Percentiles rank a stretch among this genome's conserved stretches.
Evolutionary conservation across 176 grass and related monocot species (phyloP).

Genomic region (Hordeum marinum): DNA sequence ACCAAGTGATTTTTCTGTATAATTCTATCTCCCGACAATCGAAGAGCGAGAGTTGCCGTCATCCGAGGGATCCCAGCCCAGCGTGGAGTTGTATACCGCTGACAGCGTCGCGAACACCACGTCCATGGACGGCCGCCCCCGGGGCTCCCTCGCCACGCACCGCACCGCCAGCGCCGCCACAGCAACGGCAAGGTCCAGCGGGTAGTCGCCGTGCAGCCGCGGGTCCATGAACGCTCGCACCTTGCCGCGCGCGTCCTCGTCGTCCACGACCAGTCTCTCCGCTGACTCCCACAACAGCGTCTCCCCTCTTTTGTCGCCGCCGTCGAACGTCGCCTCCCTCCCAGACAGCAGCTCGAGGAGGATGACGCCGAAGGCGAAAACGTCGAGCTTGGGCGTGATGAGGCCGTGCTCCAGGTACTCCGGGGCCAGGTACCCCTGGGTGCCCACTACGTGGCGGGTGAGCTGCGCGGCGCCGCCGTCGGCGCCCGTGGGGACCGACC

Average conservation of each 20-base stretch:
- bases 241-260: conserved; percentile 47
- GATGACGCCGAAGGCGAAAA: conserved; percentile 9
- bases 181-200: conserved; percentile 63
- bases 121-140: conserved; percentile 37
- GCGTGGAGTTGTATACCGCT: conserved; percentile 60
- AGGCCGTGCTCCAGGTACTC: conserved; percentile 17
- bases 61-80: conserved; percentile 68
- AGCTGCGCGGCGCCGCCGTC: background rate
- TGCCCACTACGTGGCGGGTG: conserved; percentile 1
- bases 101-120: conserved; percentile 58
- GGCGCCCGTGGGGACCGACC: conserved; percentile 16
- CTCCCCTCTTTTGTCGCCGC: conserved; percentile 15
- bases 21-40: conserved; percentile 26
- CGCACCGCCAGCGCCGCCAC: conserved; percentile 64
- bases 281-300: conserved; percentile 50
- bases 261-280: conserved; percentile 13
- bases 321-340: background rate
- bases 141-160: conserved; percentile 51
- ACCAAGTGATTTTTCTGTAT: background rate
- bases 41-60: conserved; percentile 52
- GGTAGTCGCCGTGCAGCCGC: conserved; percentile 54
- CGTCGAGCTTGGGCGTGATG: conserved; percentile 1
- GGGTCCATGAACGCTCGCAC: conserved; percentile 59
- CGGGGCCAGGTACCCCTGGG: background rate
- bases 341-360: background rate